Base-by-base conservation (phyloP, 2,329 filamentous ascomycete species). In the Fusarium euwallaceae region DNA sequence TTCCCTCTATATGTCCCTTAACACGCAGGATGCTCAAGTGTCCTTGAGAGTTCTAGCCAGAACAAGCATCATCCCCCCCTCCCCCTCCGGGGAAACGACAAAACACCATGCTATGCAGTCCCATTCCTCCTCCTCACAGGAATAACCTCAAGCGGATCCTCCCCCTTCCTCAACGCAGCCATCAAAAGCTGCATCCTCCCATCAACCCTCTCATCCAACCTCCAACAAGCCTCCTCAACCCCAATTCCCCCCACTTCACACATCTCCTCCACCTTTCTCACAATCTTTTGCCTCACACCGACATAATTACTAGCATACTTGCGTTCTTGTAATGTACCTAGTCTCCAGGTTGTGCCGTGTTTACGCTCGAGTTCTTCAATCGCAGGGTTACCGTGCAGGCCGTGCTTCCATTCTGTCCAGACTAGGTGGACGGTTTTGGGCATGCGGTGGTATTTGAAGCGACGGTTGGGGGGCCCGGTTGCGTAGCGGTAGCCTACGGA, bases 301-400 rank as follows among this genome's bases (percentile, higher is more conserved):
- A 81, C 72, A 6, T 78, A 80, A 5, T 80, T 81, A 7, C 78
- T 77, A 8, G 68, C 77, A 22, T 79, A 80, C 51, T 79, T 81
- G 1, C 73, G 45, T 16, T 78, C 77, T 16, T 64, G 66, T 1
- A 71, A 14, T 0, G 45, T 62, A 0, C 79, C 79, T 12, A 64
- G 39, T 1, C 79, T 69, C 79, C 79, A 80, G 0, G 60, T 56
- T 0, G 77, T 78, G 4, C 73, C 77, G 37, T 77, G 74, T 7
- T 41, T 34, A 2, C 45, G 27, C 41, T 80, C 79, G 0, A 80
- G 74, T 4, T 39, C 34, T 22, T 75, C 76, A 4, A 80, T 77
- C 0, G 78, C 29, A 0, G 63, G 73, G 24, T 79, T 79, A 2
- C 74, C 76, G 53, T 72, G 39, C 0, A 67, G 61, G 7, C 79